Base-by-base conservation (phyloP, 139 green algal species). In the Micromonas pusilla region DNA sequence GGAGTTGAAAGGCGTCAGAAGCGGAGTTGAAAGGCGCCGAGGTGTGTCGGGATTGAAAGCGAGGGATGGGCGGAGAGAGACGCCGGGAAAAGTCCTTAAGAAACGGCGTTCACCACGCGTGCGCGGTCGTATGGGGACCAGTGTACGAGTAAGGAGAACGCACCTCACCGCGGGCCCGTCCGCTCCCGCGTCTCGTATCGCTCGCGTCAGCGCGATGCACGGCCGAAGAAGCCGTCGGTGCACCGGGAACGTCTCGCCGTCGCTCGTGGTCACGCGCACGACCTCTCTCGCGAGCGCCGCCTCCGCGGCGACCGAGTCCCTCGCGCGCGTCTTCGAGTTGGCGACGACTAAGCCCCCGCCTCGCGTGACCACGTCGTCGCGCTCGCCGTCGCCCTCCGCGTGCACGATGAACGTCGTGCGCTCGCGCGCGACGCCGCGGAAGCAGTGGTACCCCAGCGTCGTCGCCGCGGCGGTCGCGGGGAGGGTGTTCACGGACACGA, bases 221-320 rank as follows among this genome's bases (percentile, higher is more conserved):
- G 84, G 83, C 25, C 89, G 78, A 57, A 93, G 84, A 45, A 92
- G 80, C 70, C 83, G 79, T 67, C 85, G 83, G 37, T 90, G 84
- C 2, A 90, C 88, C 0, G 87, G 85, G 39, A 92, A 93, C 79
- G 72, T 82, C 78, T 92, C 87, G 13, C 80, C 87, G 70, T 93
- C 89, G 33, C 25, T 82, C 0, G 88, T 92, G 23, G 38, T 39
- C 0, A 93, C 52, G n/a, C 28, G 65, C 38, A 73, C 71, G 0
- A 25, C 6, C 53, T 52, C 39, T 71, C 32, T 57, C 57, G 54
- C 64, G 19, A 36, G 53, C 5, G 73, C 13, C n/a, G 82, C 39
- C 32, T 32, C 57, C 6, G 73, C 68, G 67, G 83, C 60, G 20
- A 16, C 45, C 13, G n/a, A n/a, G n/a, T 74, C 37, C 23, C 25